A percentile compares a stretch with the other conserved stretches of the same genome.
Evolutionary conservation across 495 filamentous ascomycete species (phyloP).

Genomic region (Penicillium macrosclerotiorum): DNA sequence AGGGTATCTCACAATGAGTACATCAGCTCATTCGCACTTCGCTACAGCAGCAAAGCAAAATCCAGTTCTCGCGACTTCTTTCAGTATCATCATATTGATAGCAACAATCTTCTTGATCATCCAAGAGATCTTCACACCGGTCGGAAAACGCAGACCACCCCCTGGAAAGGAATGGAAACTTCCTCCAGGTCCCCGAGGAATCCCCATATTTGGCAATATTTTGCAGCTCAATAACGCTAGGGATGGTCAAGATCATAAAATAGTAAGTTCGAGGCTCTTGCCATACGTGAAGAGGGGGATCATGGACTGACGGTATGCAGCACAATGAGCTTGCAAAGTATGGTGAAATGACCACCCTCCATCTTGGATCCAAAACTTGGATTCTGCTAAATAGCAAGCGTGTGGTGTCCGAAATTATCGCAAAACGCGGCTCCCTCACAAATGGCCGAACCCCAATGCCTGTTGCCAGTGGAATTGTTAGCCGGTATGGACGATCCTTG

Average conservation of each 20-base stretch:
- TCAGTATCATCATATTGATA: background rate
- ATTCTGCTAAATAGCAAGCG: constrained; percentile 34
- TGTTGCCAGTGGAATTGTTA: constrained; percentile 35
- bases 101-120: constrained; percentile 5
- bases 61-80: background rate
- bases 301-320: background rate
- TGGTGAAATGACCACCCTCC: constrained; percentile 37
- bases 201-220: constrained; percentile 24
- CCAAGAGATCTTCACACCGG: constrained; percentile 11
- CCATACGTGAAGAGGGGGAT: background rate
- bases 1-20: background rate
- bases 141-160: constrained; percentile 11
- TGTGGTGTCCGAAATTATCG: constrained; percentile 33
- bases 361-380: constrained; percentile 35
- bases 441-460: constrained; percentile 34
- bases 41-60: background rate
- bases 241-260: constrained; percentile 4
- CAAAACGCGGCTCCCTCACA: constrained; percentile 30
- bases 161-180: constrained; percentile 15
- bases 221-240: constrained; percentile 6
- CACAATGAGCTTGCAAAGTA: constrained; percentile 13
- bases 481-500: constrained; percentile 25
- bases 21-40: background rate
- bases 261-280: background rate
- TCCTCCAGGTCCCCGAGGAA: constrained; percentile 22